Evolutionary conservation across 208 protist species (phyloP).

Genomic region (Leishmania mexicana): DNA sequence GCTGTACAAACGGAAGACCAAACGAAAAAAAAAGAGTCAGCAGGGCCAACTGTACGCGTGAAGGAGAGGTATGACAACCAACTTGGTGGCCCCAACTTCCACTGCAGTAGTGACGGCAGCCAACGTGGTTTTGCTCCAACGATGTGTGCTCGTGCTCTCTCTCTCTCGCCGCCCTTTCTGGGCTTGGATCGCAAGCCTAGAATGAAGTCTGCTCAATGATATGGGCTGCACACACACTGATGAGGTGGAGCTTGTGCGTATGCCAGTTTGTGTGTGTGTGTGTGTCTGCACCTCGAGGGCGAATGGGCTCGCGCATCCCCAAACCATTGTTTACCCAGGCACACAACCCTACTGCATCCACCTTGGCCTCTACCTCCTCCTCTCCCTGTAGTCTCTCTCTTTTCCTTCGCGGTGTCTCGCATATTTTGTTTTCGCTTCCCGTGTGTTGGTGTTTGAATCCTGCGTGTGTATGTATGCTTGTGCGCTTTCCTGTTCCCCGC

Average conservation of each 20-base stretch:
- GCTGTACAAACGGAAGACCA: background rate
- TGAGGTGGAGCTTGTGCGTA: background rate
- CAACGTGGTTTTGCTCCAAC: background rate
- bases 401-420: background rate
- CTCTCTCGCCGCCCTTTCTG: background rate
- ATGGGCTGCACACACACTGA: background rate
- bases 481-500: background rate
- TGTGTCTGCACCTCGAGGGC: background rate
- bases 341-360: background rate
- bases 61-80: background rate
- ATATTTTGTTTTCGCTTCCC: background rate
- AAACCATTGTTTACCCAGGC: background rate
- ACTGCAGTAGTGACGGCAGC: background rate
- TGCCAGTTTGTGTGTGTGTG: background rate
- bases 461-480: background rate
- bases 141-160: background rate
- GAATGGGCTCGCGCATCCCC: background rate
- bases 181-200: background rate
- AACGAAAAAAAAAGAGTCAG: background rate
- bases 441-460: background rate
- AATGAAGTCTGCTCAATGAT: background rate
- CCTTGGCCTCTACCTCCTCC: background rate
- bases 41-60: too few relatives aligned
- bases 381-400: background rate
- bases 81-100: background rate